Evolutionary conservation across 2,329 filamentous ascomycete genomes (phyloP).

Genomic region (Diaporthe helianthi): DNA sequence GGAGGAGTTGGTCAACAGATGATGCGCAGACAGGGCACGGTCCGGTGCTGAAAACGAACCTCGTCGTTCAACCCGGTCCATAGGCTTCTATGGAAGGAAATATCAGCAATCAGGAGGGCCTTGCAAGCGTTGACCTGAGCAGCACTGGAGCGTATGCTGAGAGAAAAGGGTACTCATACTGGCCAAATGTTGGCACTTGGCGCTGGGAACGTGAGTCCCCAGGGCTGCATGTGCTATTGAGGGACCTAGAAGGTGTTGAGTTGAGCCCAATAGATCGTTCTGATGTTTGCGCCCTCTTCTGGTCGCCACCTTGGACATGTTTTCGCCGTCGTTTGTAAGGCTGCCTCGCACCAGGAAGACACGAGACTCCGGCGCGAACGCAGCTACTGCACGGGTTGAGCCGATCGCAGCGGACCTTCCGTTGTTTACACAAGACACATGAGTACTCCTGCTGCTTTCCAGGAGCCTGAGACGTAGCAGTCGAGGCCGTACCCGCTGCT

Average conservation of each 20-base stretch:
- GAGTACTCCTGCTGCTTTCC: constrained; percentile 44
- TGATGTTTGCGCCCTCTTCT: background rate
- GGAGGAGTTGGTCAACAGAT: constrained; percentile 7
- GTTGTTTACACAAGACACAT: constrained; percentile 60
- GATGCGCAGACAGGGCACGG: background rate
- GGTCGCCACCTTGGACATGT: constrained; percentile 37
- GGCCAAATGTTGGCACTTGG: constrained; percentile 34
- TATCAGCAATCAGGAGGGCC: constrained; percentile 48
- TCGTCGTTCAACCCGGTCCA: constrained; percentile 38
- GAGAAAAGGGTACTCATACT: constrained; percentile 25
- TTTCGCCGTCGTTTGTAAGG: constrained; percentile 56
- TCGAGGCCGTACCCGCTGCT: background rate
- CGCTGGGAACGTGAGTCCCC: constrained; percentile 23
- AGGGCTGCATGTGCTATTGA: constrained; percentile 21
- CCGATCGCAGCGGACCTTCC: constrained; percentile 57
- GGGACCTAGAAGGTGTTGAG: constrained; percentile 10
- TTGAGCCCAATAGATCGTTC: constrained; percentile 8
- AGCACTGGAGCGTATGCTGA: background rate
- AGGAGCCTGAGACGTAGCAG: constrained; percentile 1
- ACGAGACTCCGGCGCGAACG: constrained; percentile 46
- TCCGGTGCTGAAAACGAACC: constrained; percentile 23
- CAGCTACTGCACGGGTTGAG: constrained; percentile 53
- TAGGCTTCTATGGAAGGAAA: constrained; percentile 34
- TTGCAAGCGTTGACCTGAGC: constrained; percentile 47
- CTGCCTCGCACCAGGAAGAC: constrained; percentile 43